These are phyloP conservation scores for Suhomyces guaymorum DNA, from an alignment of 1,139 yeast genomes.

Conservation along the genomic window DNA sequence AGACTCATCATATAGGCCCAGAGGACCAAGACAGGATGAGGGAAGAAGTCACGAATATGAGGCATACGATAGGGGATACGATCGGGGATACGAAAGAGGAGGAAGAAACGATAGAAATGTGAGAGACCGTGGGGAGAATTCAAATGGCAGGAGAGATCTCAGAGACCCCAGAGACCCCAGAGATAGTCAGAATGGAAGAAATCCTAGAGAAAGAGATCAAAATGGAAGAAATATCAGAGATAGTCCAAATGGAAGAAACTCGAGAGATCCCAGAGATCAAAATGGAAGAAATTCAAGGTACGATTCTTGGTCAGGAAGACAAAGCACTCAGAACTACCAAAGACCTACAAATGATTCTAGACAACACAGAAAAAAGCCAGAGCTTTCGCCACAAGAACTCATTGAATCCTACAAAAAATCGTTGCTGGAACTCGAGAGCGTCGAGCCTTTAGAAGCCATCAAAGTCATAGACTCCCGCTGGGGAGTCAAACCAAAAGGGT, in stretches of 20 bases:
- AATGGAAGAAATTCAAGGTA: not conserved
- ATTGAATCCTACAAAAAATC: slow-evolving; percentile 23
- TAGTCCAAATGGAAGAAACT: not conserved
- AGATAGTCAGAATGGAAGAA: not conserved
- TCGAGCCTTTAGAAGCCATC: slow-evolving; percentile 29
- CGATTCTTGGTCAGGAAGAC: not conserved
- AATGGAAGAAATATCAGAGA: not conserved
- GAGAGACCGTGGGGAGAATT: no score
- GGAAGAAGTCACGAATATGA: not conserved
- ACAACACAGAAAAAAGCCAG: slow-evolving; percentile 5
- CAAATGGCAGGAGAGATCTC: slow-evolving; percentile 6
- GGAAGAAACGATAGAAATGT: slow-evolving; percentile 5
- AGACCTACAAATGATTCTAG: not conserved
- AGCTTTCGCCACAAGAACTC: slow-evolving; percentile 21
- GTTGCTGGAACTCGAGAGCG: slow-evolving; percentile 24
- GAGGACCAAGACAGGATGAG: not conserved
- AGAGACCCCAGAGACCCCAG: slow-evolving; percentile 10
- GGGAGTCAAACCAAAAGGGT: slow-evolving; percentile 77
- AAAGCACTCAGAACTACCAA: no score
- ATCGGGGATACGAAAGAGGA: slow-evolving; percentile 4
- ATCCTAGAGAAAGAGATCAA: slow-evolving; percentile 1
- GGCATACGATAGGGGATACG: not conserved
- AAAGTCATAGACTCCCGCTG: slow-evolving; percentile 57
- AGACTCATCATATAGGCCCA: not conserved
- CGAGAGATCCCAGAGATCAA: not conserved